Evolutionary conservation across 2,329 filamentous ascomycete genomes (phyloP), one percentile per base, ranked within the genome.

Genomic region (Alternaria consortialis): DNA sequence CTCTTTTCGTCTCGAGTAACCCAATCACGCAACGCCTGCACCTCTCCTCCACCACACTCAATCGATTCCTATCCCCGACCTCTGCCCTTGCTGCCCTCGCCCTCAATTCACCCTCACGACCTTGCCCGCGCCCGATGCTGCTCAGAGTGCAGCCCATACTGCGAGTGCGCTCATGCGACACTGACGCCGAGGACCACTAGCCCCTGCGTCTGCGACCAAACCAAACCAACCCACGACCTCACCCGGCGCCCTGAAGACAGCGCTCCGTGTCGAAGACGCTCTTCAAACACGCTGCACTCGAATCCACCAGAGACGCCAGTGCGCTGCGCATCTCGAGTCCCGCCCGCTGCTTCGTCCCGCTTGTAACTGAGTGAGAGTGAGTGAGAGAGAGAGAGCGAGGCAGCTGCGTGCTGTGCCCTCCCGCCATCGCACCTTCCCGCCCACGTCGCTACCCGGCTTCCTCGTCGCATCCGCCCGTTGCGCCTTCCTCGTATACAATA

Each of bases 141-240:
- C 72, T 70, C 71, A 59, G 40, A 59, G 62, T 61, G 65, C 68
- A 61, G 64, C 66, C 63, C 46, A 56, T 58, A 65, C 66, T 72
- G 68, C 69, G 72, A 66, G 73, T 67, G 74, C 69, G 72, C 71
- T 74, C 64, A 65, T 71, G 72, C 71, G 71, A 74, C 73, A 69
- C 71, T 73, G 73, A 74, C 70, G 67, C 73, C 60, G 51, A 39
- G 59, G 20, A 47, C 63, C 39, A 44, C 52, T 55, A 50, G 55
- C 69, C 59, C 66, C 66, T 68, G 66, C 63, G 58, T 31, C 58
- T 60, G 53, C 44, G 52, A 43, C 32, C 29, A 31, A 31, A 15
- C 55, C 39, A 42, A 7, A 44, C 34, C 15, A 32, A 55, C n/a
- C 11, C 44, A 20, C 20, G 20, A 20, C 40, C 46, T 36, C 57